These are phyloP conservation scores for Skeletonema potamos DNA, from an alignment of 108 stramenopile species.

Conservation along the genomic window DNA sequence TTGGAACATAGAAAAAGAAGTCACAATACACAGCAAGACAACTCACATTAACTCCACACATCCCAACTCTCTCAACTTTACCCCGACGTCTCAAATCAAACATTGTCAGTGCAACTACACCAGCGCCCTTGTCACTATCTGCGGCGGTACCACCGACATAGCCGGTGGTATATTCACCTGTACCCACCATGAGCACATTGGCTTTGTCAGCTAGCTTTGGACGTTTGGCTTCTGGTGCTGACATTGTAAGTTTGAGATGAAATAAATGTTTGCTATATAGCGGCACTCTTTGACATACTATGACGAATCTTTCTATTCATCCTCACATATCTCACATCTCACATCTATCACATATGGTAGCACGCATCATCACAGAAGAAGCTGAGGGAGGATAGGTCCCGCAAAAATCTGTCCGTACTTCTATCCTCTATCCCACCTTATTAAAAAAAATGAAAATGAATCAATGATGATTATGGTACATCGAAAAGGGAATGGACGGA, in stretches of 20 bases:
- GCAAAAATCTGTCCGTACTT: background rate
- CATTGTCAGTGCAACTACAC: slow-evolving; percentile 98
- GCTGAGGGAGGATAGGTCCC: background rate
- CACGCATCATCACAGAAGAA: no score
- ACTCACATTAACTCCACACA: slow-evolving; percentile 97
- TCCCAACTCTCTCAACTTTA: slow-evolving; percentile 86
- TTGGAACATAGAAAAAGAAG: background rate
- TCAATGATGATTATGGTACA: no score
- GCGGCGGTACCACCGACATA: slow-evolving; percentile 90
- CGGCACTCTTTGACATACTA: no score
- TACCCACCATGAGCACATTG: slow-evolving; percentile 92
- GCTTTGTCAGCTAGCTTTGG: slow-evolving; percentile 44
- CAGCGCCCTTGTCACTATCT: slow-evolving; percentile 96
- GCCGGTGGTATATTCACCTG: slow-evolving; percentile 97
- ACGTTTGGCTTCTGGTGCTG: background rate
- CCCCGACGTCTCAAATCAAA: slow-evolving; percentile 90
- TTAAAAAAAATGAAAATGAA: no score
- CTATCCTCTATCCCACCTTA: no score
- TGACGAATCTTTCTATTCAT: no score
- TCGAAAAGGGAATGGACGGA: no score
- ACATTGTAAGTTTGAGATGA: background rate
- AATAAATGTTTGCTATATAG: no score
- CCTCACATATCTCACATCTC: no score
- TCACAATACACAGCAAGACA: background rate
- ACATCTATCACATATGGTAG: no score